These are phyloP conservation scores for Hamigera avellanea DNA, from an alignment of 495 filamentous ascomycete genomes.

Conservation along the genomic window DNA sequence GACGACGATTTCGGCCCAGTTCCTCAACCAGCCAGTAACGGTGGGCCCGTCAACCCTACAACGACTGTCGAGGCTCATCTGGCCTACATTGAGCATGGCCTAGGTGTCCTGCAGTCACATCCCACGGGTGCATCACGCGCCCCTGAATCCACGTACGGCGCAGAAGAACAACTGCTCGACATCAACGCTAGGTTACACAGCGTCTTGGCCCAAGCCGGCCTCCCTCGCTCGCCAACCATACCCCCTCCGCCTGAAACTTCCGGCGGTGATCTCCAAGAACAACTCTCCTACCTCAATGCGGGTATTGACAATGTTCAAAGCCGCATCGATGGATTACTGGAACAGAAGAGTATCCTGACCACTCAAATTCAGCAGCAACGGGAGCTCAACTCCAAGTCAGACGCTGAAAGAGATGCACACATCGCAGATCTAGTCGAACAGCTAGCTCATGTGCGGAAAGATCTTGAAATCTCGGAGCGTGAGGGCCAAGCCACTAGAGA, in stretches of 20 bases:
- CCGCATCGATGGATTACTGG: slow-evolving; percentile 45
- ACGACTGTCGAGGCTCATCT: slow-evolving; percentile 33
- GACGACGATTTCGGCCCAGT: slow-evolving; percentile 21
- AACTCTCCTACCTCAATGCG: slow-evolving; percentile 42
- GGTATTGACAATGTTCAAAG: slow-evolving; percentile 68
- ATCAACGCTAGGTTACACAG: slow-evolving; percentile 40
- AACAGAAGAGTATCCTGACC: slow-evolving; percentile 74
- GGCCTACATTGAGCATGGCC: slow-evolving; percentile 37
- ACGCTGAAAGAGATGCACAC: slow-evolving; percentile 43
- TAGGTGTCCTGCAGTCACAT: slow-evolving; percentile 22
- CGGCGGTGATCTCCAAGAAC: slow-evolving; percentile 33
- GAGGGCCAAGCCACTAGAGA: slow-evolving; percentile 27
- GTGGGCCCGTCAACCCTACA: slow-evolving; percentile 12
- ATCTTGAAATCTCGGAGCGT: slow-evolving; percentile 26
- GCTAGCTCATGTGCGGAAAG: slow-evolving; percentile 27
- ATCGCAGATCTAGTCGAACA: slow-evolving; percentile 40
- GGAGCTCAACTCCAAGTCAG: slow-evolving; percentile 64
- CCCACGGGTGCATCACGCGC: not conserved
- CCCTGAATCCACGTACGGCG: slow-evolving; percentile 11
- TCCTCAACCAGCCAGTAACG: slow-evolving; percentile 16
- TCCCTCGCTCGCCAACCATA: slow-evolving; percentile 28
- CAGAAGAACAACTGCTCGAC: slow-evolving; percentile 35
- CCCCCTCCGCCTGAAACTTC: slow-evolving; percentile 37
- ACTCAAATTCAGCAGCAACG: slow-evolving; percentile 89
- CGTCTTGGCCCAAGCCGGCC: slow-evolving; percentile 36